Base-by-base conservation (phyloP, 2,329 filamentous ascomycete genomes). In the Verticillium nonalfalfae region DNA sequence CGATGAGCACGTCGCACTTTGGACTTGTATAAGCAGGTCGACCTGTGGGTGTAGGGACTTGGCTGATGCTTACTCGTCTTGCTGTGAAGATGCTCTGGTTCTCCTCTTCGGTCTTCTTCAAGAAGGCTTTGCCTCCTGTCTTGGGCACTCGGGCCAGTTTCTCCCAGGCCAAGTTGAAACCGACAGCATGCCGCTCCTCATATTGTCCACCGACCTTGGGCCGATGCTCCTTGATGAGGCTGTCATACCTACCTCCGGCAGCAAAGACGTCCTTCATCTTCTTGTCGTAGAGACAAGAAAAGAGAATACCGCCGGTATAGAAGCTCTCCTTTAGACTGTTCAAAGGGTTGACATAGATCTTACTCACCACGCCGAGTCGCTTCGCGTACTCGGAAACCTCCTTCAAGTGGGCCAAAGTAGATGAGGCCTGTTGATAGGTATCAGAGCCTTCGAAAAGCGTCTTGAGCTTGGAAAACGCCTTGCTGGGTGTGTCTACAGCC, bases 181-280 rank as follows among this genome's bases (percentile, higher is more conserved):
- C 95, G 11, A 98, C 95, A 5, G 92, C 94, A 71, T 96, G 91
- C 21, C 86, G 85, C 68, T 88, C 86, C 60, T 85, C 81, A 54
- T 84, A 79, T 61, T 83, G 84, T 31, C 81, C 82, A 50, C 85
- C 81, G 52, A 87, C 84, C 65, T 87, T 89, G 5, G 90, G 90
- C 9, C 88, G 85, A 70, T 96, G 90, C 63, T 96, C 90, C 71
- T 88, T 87, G 66, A 99, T 94, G 21, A 99, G 78, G 57, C 87
- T 86, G 72, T 99, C 96, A 72, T 99, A 99, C 57, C 95, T 86
- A 2, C 95, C 95, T 58, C 96, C 95, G 36, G 93, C 95, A 6
- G 94, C 95, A 70, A 98, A 92, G 0, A 98, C 91, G 67, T 95
- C 90, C 67, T 85, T 88, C 64, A 89, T 85, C 72, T 92, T 96